Conservation (phyloP, 148 eudicot genomes). For the Rhododendron ovatum region DNA sequence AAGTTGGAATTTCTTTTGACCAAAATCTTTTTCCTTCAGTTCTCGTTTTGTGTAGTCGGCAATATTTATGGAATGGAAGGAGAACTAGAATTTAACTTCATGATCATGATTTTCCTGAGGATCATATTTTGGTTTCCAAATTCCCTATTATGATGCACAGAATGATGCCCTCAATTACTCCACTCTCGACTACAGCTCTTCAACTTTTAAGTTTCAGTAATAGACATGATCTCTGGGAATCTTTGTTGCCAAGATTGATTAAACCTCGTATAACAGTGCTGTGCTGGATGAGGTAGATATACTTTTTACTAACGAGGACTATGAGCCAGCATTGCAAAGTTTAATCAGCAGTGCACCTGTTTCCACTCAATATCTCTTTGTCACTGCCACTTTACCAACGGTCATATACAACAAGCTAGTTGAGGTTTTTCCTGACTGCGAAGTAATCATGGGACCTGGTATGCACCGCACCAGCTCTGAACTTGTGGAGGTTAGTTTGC, state of each 20-base stretch:
- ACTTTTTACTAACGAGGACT: slow-evolving; percentile 82
- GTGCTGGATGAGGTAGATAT: slow-evolving; percentile 93
- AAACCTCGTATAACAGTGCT: slow-evolving; percentile 53
- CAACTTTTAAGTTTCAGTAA: background rate
- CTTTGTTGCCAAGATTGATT: slow-evolving; percentile 1
- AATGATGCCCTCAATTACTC: background rate
- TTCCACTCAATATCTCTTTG: slow-evolving; percentile 84
- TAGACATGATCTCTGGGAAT: background rate
- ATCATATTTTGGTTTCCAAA: background rate
- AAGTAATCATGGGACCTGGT: slow-evolving; percentile 94
- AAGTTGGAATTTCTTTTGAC: background rate
- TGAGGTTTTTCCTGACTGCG: slow-evolving; percentile 82
- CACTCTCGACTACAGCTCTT: background rate
- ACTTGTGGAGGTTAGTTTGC: slow-evolving; percentile 76
- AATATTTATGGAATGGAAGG: background rate
- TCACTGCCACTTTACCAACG: slow-evolving; percentile 88
- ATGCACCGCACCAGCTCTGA: slow-evolving; percentile 87
- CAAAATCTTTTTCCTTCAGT: background rate
- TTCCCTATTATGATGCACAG: background rate
- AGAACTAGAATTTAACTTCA: background rate
- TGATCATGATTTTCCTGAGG: background rate
- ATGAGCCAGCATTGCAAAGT: slow-evolving; percentile 68
- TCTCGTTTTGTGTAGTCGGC: background rate
- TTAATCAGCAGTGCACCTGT: slow-evolving; percentile 62
- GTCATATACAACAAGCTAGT: slow-evolving; percentile 84